Percentiles rank a stretch among this genome's conserved stretches.
Evolutionary conservation across 805 yeast genomes (phyloP).

Genomic region (Lipomyces yamadae): DNA sequence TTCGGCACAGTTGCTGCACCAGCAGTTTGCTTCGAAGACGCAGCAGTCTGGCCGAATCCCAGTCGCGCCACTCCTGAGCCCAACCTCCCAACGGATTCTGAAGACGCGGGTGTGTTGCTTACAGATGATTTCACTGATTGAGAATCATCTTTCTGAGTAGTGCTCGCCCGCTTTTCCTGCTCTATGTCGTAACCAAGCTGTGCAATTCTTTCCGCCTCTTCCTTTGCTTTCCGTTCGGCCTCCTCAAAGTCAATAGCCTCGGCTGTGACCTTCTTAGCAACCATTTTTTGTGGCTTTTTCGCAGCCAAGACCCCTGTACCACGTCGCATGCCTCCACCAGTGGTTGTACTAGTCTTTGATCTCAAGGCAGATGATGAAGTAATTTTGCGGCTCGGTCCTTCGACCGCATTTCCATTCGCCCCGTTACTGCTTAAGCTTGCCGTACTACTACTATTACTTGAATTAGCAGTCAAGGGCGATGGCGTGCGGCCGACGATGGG

Average conservation of each 20-base stretch:
- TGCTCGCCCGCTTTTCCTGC: conserved; percentile 17
- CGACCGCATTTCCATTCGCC: conserved; percentile 40
- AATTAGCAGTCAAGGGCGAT: conserved; percentile 40
- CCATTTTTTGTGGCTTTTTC: conserved; percentile 43
- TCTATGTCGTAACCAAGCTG: conserved; percentile 53
- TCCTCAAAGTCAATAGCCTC: conserved; percentile 66
- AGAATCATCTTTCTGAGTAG: conserved; percentile 1
- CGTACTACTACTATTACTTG: conserved; percentile 1
- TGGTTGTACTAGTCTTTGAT: conserved; percentile 30
- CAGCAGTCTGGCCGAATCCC: conserved; percentile 87
- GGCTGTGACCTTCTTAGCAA: conserved; percentile 45
- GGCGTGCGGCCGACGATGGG: conserved; percentile 33
- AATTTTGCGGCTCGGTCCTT: conserved; percentile 45
- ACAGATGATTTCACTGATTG: conserved; percentile 14
- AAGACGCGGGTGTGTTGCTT: conserved; percentile 19
- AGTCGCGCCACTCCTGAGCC: conserved; percentile 60
- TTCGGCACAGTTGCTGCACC: conserved; percentile 37
- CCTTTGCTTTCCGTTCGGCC: conserved; percentile 76
- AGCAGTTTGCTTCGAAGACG: conserved; percentile 52
- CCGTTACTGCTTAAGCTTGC: background rate
- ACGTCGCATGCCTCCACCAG: conserved; percentile 30
- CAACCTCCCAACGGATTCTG: conserved; percentile 25
- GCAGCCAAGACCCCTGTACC: conserved; percentile 43
- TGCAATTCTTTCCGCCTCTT: conserved; percentile 70
- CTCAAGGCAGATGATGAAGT: conserved; percentile 53